Base-by-base conservation (phyloP, 106 monocot species). In the Cymbidium sinense region DNA sequence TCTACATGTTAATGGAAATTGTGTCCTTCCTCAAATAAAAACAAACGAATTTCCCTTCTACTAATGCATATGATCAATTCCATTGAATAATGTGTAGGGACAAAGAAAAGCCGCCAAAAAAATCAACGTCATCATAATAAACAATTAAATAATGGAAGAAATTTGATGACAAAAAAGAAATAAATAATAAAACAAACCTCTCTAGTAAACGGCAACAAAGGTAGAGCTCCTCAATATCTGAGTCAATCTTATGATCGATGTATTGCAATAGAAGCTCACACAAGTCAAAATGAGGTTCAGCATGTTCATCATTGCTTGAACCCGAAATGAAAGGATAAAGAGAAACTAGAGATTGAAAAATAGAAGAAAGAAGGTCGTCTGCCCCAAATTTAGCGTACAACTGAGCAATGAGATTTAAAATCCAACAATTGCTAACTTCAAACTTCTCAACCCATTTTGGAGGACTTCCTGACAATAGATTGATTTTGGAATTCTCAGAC, bases 171-270 rank as follows among this genome's bases (percentile, higher is more conserved):
- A 43, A 74, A 44, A 12, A 28, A 43, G 23, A 5, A 43, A 25
- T 7, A 58, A 74, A 74, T 6, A 74, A 2, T 11, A 10, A 27
- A 43, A 44, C 9, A 44, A 82, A 96, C 96, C 96, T 90, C 78
- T 88, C 86, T 55, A 98, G 61, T 77, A 90, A 77, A 58, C 91
- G 79, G 83, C 88, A 98, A 64, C 98, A 94, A 75, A 89, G 73
- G 47, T 94, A 90, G 80, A 98, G 82, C 78, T 98, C 98, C 79
- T 98, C 98, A 54, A 98, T 82, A 75, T 98, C 90, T 82, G 84
- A 79, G 34, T 87, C 85, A 81, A 92, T 75, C 79, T 94, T 98
- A 34, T 86, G 79, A 30, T 84, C 72, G 73, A 92, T 83, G 84
- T 98, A 98, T 61, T 94, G 92, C 21, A 35, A 50, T 70, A 94